Evolutionary conservation across 371 early-diverging fungal species (phyloP), one percentile per base, ranked within the genome.

Genomic region (Mycotypha africana): DNA sequence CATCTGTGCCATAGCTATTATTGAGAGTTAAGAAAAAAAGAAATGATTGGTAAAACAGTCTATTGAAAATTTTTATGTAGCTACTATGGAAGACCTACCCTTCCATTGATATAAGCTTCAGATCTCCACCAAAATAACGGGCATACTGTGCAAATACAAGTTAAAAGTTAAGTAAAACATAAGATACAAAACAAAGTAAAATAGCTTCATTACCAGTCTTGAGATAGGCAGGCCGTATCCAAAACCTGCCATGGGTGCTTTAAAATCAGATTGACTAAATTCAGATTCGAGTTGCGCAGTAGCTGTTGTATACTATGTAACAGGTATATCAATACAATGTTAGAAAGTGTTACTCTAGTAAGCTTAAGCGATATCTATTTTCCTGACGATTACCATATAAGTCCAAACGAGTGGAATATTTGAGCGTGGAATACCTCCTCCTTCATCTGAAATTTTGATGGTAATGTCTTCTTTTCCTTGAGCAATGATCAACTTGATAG

Each of bases 221-320:
- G 85, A 84, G 32, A 97, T 78, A 15, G 98, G 98, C 34, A 97
- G 63, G 1, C 98, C 98, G 61, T 97, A 97, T 20, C 98, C 98
- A 69, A 93, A 95, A 25, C 98, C 98, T 19, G 98, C 98, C 84
- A 97, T 81, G 2, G 98, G 98, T 9, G 98, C 98, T 61, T 89
- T 85, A 58, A 94, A 95, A 55, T 96, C 96, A 19, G 89, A 81
- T 58, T 84, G 67, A 58, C 77, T 83, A 50, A 79, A 86, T 14
- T 81, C 86, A 10, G 90, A 90, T 38, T 94, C 95, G 47, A 93
- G 61, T 44, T 92, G 95, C 42, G 88, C 78, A 53, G 88, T 79
- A n/a, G 96, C 98, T 0, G 98, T 97, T 2, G 98, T 96, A 54
- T 96, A 93, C 78, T 78, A 55, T 4, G n/a, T n/a, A n/a, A n/a